These are phyloP conservation scores for Paecilomyces dactylethromorphus DNA, from an alignment of 2,329 filamentous ascomycete genomes.

Conservation along the genomic window DNA sequence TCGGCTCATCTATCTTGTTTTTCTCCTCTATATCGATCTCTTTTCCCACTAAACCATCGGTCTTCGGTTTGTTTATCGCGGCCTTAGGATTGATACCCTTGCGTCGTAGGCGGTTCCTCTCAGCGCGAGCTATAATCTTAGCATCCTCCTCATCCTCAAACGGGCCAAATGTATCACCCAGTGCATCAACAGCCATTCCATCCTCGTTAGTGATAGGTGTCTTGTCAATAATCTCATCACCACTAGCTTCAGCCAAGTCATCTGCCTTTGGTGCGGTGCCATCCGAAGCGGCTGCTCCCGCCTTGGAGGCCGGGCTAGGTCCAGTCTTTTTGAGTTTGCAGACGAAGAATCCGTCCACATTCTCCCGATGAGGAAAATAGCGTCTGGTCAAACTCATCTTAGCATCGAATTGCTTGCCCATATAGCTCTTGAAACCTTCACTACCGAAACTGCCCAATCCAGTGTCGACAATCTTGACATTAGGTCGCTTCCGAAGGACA, in stretches of 20 bases:
- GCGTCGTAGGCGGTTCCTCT: conserved; percentile 65
- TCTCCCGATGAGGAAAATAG: conserved; percentile 87
- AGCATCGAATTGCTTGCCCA: conserved; percentile 85
- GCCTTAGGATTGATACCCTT: conserved; percentile 68
- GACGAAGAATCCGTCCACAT: conserved; percentile 97
- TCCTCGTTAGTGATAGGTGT: conserved; percentile 54
- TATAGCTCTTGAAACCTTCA: conserved; percentile 84
- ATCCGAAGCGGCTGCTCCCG: conserved; percentile 18
- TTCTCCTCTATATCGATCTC: conserved; percentile 14
- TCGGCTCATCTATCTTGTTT: conserved; percentile 5
- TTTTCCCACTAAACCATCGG: conserved; percentile 7
- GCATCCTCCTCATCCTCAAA: conserved; percentile 70
- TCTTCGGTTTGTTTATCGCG: conserved; percentile 33
- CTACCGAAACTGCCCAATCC: conserved; percentile 77
- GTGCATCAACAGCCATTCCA: conserved; percentile 19
- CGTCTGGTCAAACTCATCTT: conserved; percentile 75
- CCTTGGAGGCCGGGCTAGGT: conserved; percentile 52
- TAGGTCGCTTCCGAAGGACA: conserved; percentile 81
- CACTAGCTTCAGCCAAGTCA: conserved; percentile 16
- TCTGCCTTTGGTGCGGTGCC: conserved; percentile 13
- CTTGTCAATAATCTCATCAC: conserved; percentile 55
- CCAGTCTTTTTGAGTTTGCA: conserved; percentile 94
- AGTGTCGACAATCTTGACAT: conserved; percentile 88
- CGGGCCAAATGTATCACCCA: conserved; percentile 58
- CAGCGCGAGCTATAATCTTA: conserved; percentile 65